These are phyloP conservation scores for Dactylellina cionopaga DNA, from an alignment of 2,329 filamentous ascomycete genomes.

Conservation along the genomic window DNA sequence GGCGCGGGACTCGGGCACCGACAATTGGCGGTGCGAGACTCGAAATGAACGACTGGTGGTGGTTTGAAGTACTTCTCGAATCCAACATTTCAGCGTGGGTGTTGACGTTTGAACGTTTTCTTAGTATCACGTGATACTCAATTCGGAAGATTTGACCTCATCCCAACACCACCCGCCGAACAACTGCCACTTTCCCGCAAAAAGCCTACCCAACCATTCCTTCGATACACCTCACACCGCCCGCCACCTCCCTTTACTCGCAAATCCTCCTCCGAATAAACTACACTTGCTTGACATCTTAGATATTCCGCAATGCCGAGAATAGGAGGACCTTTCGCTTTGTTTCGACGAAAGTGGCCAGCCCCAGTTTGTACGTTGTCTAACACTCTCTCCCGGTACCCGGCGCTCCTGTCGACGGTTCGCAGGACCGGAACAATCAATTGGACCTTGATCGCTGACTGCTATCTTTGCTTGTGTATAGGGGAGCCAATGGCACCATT, in stretches of 20 bases:
- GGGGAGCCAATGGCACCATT: constrained; percentile 92
- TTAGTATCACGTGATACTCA: constrained; percentile 32
- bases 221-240: neutral
- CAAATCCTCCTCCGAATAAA: neutral
- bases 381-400: constrained; percentile 36
- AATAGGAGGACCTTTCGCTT: constrained; percentile 41
- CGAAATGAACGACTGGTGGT: constrained; percentile 4
- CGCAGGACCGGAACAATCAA: constrained; percentile 50
- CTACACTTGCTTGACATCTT: neutral
- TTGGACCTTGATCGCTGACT: constrained; percentile 55
- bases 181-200: neutral
- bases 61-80: neutral
- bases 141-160: constrained; percentile 50
- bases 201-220: no score
- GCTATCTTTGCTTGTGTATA: constrained; percentile 62
- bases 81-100: neutral
- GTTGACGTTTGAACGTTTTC: constrained; percentile 26
- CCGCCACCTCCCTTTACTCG: neutral
- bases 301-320: constrained; percentile 28
- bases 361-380: constrained; percentile 76
- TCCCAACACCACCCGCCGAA: constrained; percentile 20
- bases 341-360: constrained; percentile 83
- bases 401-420: constrained; percentile 58
- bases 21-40: constrained; percentile 4
- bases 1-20: neutral